A percentile compares a stretch with the other conserved stretches of the same genome.
phyloP scores from a whole-genome alignment of 1,139 yeast genomes.

The Candida smagusa region DNA sequence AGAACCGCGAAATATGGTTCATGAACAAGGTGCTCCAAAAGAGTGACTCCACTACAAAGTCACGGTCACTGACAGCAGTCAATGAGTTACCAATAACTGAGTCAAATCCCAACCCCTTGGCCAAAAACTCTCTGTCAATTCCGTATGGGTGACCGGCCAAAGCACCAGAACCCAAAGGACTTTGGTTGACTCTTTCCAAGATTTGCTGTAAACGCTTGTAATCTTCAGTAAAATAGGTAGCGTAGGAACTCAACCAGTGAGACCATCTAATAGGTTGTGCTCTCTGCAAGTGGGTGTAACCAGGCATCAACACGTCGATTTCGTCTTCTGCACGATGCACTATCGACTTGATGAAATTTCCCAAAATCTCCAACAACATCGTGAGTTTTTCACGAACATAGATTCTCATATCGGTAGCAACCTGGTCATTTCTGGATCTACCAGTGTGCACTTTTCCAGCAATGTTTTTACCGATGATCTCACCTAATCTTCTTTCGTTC shows the following conservation, averaged over 20 bases:
- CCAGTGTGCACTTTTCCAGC: slow-evolving; percentile 99
- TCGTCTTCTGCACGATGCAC: slow-evolving; percentile 76
- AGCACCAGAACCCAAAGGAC: slow-evolving; percentile 97
- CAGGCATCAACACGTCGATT: slow-evolving; percentile 94
- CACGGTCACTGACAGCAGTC: slow-evolving; percentile 95
- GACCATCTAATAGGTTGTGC: slow-evolving; percentile 99
- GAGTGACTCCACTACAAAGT: slow-evolving; percentile 93
- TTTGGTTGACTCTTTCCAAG: slow-evolving; percentile 75
- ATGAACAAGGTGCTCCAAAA: slow-evolving; percentile 96
- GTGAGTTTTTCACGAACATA: slow-evolving; percentile 78
- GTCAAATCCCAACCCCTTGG: slow-evolving; percentile 71
- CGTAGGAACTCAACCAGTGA: slow-evolving; percentile 93
- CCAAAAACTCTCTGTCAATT: slow-evolving; percentile 87
- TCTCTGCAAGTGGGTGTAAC: slow-evolving; percentile 96
- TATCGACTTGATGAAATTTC: slow-evolving; percentile 62
- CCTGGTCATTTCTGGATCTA: slow-evolving; percentile 96
- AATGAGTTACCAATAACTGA: slow-evolving; percentile 92
- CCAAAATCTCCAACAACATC: slow-evolving; percentile 56
- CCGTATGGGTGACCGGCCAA: slow-evolving; percentile 99
- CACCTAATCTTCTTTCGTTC: slow-evolving; percentile 95
- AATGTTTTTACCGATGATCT: slow-evolving; percentile 85
- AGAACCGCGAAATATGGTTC: slow-evolving; percentile 91
- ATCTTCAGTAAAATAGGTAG: slow-evolving; percentile 91
- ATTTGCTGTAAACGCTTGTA: slow-evolving; percentile 80
- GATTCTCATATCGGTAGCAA: slow-evolving; percentile 96